A percentile compares a stretch with the other conserved stretches of the same genome.
phyloP scores from a whole-genome alignment of 164 flowering plant species.

The Pachysandra terminalis region DNA sequence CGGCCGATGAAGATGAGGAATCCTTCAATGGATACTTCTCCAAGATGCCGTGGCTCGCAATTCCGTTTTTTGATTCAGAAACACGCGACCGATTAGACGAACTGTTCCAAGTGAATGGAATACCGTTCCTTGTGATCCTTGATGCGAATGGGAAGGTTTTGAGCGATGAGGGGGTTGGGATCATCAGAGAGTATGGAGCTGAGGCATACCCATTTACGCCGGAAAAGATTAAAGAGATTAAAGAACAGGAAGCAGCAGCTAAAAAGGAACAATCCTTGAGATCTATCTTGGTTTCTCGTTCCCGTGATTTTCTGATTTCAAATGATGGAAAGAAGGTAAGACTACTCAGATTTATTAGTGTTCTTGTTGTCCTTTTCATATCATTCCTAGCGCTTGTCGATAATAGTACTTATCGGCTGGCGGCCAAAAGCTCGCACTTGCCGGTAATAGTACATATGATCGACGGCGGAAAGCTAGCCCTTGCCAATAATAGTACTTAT shows the following conservation, averaged over 20 bases:
- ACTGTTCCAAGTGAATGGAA: constrained; percentile 43
- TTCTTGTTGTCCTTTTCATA: too few species aligned
- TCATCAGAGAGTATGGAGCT: constrained; percentile 45
- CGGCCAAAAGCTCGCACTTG: too few species aligned
- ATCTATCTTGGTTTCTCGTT: constrained; percentile 41
- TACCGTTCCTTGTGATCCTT: constrained; percentile 63
- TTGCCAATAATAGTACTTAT: too few species aligned
- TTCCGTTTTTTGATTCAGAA: constrained; percentile 66
- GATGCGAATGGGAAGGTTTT: constrained; percentile 44
- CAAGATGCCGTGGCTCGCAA: constrained; percentile 80
- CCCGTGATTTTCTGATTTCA: constrained; percentile 48
- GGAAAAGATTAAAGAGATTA: constrained; percentile 39
- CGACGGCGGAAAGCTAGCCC: too few species aligned
- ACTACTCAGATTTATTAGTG: too few species aligned
- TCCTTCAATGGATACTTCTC: constrained; percentile 54
- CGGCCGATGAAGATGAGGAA: constrained; percentile 53
- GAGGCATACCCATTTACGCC: constrained; percentile 57
- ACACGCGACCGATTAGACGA: constrained; percentile 29
- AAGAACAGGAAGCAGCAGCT: constrained; percentile 50
- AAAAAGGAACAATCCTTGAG: constrained; percentile 49
- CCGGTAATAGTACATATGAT: too few species aligned
- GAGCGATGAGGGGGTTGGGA: constrained; percentile 32
- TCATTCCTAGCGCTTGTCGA: too few species aligned
- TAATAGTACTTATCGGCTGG: too few species aligned
- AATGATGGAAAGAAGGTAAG: constrained; percentile 40